A percentile compares a stretch with the other conserved stretches of the same genome.
These are phyloP conservation scores for Lichtheimia ornata DNA, from an alignment of 371 early-diverging fungal species.

Conservation along the genomic window DNA sequence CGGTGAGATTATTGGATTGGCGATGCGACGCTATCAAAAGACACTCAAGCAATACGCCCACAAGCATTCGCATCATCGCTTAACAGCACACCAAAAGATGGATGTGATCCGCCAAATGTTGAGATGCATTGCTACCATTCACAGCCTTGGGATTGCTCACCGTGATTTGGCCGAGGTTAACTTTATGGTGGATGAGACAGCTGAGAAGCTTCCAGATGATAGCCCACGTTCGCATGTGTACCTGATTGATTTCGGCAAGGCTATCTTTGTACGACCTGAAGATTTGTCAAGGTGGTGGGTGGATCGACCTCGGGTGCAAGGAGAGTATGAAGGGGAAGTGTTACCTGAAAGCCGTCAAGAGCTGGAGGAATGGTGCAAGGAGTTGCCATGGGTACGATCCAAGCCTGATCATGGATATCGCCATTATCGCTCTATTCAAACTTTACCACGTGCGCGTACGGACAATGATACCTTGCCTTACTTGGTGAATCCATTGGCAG, in stretches of 20 bases:
- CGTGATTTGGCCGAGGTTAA: slow-evolving; percentile 67
- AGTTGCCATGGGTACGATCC: slow-evolving; percentile 50
- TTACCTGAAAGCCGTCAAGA: slow-evolving; percentile 40
- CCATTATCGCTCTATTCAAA: slow-evolving; percentile 61
- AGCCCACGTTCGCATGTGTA: slow-evolving; percentile 45
- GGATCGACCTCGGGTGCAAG: slow-evolving; percentile 20
- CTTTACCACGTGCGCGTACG: slow-evolving; percentile 51
- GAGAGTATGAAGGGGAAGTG: slow-evolving; percentile 33
- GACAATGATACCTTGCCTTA: slow-evolving; percentile 47
- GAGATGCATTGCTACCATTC: slow-evolving; percentile 51
- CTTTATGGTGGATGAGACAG: slow-evolving; percentile 62
- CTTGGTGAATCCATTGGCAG: slow-evolving; percentile 56
- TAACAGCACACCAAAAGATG: slow-evolving; percentile 62
- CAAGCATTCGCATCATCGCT: slow-evolving; percentile 47
- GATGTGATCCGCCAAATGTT: slow-evolving; percentile 60
- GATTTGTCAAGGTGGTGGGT: slow-evolving; percentile 58
- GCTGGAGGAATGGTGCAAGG: slow-evolving; percentile 43
- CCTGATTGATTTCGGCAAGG: slow-evolving; percentile 68
- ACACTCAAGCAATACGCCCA: slow-evolving; percentile 65
- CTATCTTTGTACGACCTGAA: slow-evolving; percentile 43
- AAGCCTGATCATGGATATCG: slow-evolving; percentile 63
- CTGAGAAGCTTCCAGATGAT: slow-evolving; percentile 45
- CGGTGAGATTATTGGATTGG: slow-evolving; percentile 43
- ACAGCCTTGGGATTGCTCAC: slow-evolving; percentile 59
- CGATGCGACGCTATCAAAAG: slow-evolving; percentile 53